Percentiles rank a stretch among this genome's conserved stretches.
phyloP scores from a whole-genome alignment of 2,329 filamentous ascomycete genomes.

The Dothideomycetes sp. region DNA sequence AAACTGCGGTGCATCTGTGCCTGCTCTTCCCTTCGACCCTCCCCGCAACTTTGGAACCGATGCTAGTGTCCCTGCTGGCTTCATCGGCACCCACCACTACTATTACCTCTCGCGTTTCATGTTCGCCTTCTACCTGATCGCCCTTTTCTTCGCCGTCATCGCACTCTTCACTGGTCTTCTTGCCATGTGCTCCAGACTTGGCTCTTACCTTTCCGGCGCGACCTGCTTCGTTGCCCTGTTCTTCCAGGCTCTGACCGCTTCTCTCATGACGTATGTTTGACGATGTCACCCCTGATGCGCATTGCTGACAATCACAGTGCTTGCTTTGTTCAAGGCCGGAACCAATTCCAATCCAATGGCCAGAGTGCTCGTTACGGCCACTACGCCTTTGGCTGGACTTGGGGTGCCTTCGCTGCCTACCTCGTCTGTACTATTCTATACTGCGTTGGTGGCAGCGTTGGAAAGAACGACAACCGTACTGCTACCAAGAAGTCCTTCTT shows the following conservation, averaged over 20 bases:
- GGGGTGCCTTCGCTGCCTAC: slow-evolving; percentile 58
- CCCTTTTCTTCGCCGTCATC: slow-evolving; percentile 63
- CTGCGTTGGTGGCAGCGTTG: slow-evolving; percentile 46
- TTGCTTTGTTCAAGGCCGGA: slow-evolving; percentile 58
- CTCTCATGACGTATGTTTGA: slow-evolving; percentile 62
- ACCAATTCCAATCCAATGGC: slow-evolving; percentile 48
- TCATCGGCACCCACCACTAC: slow-evolving; percentile 52
- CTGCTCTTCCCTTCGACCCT: slow-evolving; percentile 55
- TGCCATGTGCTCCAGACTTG: slow-evolving; percentile 60
- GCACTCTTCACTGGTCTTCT: slow-evolving; percentile 59
- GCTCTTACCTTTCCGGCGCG: slow-evolving; percentile 54
- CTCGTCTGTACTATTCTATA: slow-evolving; percentile 58
- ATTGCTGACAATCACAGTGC: slow-evolving; percentile 33
- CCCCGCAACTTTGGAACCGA: slow-evolving; percentile 48
- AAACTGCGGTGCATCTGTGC: slow-evolving; percentile 53
- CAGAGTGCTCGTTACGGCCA: slow-evolving; percentile 50
- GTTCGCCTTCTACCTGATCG: slow-evolving; percentile 83
- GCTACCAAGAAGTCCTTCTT: slow-evolving; percentile 30
- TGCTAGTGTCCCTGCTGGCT: slow-evolving; percentile 39
- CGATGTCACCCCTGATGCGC: slow-evolving; percentile 2
- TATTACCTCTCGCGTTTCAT: slow-evolving; percentile 85
- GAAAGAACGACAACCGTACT: slow-evolving; percentile 28
- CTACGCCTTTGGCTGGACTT: slow-evolving; percentile 67
- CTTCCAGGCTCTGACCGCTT: slow-evolving; percentile 55
- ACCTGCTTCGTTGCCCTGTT: slow-evolving; percentile 51